Evolutionary conservation across 2,329 filamentous ascomycete species (phyloP).

Genomic region (Aphanoascus verrucosus): DNA sequence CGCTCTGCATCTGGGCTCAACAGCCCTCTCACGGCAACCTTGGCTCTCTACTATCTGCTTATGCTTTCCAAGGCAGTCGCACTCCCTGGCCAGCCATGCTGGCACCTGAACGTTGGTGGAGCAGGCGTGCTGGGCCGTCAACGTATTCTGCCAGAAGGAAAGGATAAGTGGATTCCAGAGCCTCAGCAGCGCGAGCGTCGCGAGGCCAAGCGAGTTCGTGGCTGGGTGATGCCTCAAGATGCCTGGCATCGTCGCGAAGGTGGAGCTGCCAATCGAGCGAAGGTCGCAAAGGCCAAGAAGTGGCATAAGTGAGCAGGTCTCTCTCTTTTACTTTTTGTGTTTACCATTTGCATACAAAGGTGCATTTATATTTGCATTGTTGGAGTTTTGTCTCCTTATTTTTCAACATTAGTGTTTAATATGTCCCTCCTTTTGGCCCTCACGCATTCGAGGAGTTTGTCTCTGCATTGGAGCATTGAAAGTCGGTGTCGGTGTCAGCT

Average conservation of each 20-base stretch:
- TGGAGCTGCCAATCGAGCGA: slow-evolving; percentile 25
- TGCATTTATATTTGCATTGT: slow-evolving; percentile 2
- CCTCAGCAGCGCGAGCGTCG: slow-evolving; percentile 49
- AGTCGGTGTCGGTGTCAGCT: not conserved
- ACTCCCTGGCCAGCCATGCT: slow-evolving; percentile 46
- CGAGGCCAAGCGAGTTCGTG: slow-evolving; percentile 48
- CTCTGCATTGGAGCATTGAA: not conserved
- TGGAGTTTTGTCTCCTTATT: not conserved
- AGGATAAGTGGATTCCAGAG: slow-evolving; percentile 54
- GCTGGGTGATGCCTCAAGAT: slow-evolving; percentile 54
- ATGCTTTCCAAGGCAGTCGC: slow-evolving; percentile 55
- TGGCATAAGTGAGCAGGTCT: slow-evolving; percentile 27
- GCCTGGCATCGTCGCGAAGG: slow-evolving; percentile 48
- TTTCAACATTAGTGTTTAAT: slow-evolving; percentile 8
- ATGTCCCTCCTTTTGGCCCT: not conserved
- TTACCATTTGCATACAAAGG: not conserved
- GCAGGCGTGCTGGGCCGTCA: slow-evolving; percentile 48
- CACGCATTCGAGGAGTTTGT: not conserved
- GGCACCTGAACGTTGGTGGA: slow-evolving; percentile 51
- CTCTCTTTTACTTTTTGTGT: not conserved
- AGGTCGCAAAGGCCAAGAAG: slow-evolving; percentile 22
- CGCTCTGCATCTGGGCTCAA: slow-evolving; percentile 18
- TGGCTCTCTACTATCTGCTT: slow-evolving; percentile 54
- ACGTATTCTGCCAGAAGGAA: slow-evolving; percentile 41
- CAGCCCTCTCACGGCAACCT: slow-evolving; percentile 44